Conservation (phyloP, 2,329 filamentous ascomycete genomes). For the Phyllachora maydis region DNA sequence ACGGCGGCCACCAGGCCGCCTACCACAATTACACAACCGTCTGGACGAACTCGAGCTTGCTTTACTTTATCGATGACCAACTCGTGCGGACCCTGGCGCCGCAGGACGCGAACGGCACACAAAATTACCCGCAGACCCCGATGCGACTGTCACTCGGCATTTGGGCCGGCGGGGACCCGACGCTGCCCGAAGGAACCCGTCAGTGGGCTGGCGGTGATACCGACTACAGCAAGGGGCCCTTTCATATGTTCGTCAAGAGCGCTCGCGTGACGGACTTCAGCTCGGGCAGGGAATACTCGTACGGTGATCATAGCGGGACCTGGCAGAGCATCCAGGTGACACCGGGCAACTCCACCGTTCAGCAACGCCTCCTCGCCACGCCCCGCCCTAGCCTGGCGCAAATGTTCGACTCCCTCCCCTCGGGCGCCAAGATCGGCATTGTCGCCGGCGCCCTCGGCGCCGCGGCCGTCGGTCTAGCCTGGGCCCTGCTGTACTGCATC, state of each 20-base stretch:
- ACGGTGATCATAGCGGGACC: constrained; percentile 35
- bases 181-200: constrained; percentile 32
- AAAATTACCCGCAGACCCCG: constrained; percentile 56
- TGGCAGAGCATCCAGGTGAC: constrained; percentile 42
- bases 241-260: constrained; percentile 53
- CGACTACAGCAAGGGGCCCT: constrained; percentile 45
- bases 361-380: constrained; percentile 18
- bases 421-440: constrained; percentile 27
- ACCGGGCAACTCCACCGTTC: constrained; percentile 35
- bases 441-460: constrained; percentile 26
- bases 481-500: constrained; percentile 29
- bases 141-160: constrained; percentile 50
- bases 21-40: constrained; percentile 60
- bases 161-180: constrained; percentile 40
- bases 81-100: constrained; percentile 43
- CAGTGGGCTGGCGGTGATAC: constrained; percentile 52
- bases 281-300: constrained; percentile 44
- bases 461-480: constrained; percentile 18
- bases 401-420: constrained; percentile 31
- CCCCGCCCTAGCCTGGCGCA: constrained; percentile 22
- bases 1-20: constrained; percentile 31
- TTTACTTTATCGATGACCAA: constrained; percentile 50
- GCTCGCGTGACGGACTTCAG: constrained; percentile 33
- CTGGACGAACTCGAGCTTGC: constrained; percentile 47
- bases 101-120: constrained; percentile 36